These are phyloP conservation scores for Geotrichum ghanense DNA, from an alignment of 805 yeast genomes.

Conservation along the genomic window DNA sequence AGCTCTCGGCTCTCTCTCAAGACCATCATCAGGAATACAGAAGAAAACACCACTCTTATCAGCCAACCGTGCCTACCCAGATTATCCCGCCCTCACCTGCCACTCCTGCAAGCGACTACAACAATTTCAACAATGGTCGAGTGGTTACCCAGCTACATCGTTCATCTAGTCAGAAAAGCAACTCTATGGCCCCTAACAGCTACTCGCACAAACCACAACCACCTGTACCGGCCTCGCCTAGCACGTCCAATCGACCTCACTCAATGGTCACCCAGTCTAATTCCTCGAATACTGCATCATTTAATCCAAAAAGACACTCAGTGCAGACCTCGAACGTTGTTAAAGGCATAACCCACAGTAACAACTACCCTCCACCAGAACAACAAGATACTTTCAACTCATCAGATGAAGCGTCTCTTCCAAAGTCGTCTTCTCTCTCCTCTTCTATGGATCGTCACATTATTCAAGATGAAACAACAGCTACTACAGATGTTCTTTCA, in stretches of 20 bases:
- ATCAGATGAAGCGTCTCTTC: not conserved
- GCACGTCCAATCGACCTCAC: not conserved
- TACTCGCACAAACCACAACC: not conserved
- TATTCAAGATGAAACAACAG: not conserved
- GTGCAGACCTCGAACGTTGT: conserved; percentile 14
- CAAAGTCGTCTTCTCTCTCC: not conserved
- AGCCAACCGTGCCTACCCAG: not conserved
- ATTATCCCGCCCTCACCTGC: not conserved
- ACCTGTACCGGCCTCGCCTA: not conserved
- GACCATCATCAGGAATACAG: not conserved
- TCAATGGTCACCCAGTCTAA: not conserved
- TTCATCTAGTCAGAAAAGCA: not conserved
- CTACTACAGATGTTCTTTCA: not conserved
- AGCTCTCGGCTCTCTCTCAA: not conserved
- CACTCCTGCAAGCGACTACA: conserved; percentile 1
- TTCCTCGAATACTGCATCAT: not conserved
- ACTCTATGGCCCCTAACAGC: not conserved
- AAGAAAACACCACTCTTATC: not conserved
- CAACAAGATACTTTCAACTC: not conserved
- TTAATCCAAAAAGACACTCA: conserved; percentile 13
- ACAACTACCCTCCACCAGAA: not conserved
- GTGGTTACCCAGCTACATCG: not conserved
- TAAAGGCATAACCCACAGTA: conserved; percentile 6
- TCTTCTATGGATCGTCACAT: not conserved
- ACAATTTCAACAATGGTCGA: not conserved